Base-by-base conservation (phyloP, 345 rosid genomes). In the Citrus trifoliata region DNA sequence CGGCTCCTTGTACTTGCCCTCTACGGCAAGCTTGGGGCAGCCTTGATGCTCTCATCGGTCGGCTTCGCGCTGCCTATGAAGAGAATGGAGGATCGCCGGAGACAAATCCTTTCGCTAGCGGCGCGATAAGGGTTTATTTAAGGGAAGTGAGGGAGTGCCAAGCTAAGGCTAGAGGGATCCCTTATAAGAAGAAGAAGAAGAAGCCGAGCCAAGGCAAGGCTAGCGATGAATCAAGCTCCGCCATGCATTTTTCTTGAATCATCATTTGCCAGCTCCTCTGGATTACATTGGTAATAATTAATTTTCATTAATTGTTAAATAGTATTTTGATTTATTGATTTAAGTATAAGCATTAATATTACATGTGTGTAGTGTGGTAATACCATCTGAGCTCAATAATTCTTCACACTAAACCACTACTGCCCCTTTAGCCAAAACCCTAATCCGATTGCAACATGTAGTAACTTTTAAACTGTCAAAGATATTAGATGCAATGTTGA, bases 21-120 rank as follows among this genome's bases (percentile, higher is more conserved):
- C 89, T 92, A 3, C 82, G 93, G 70, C 98, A 93, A 83, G 98
- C 98, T 69, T 93, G 98, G 98, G 96, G 98, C 51, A 90, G 95
- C 76, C 98, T 93, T 7, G 98, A 93, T 78, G 98, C 98, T 40
- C 92, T 93, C 81, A 93, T 93, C 38, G 98, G 98, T 37, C 77
- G 98, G 84, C 93, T 93, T 19, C 84, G 98, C 65, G 98, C 98
- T 0, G 98, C 98, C 19, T 93, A 92, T 55, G 98, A 93, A 72
- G 98, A 93, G 83, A 89, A 90, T 81, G 98, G 98, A 35, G 97
- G 98, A 38, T 84, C 95, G 25, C 89, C 87, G 0, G 93, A 89
- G 76, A 89, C 91, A 9, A 93, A 93, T 80, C 98, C 98, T 70
- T 93, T 93, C n/a, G 98, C 95, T 0, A 90, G 84, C 21, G 89